Conservation (phyloP, 2,329 filamentous ascomycete genomes). For the Coniochaeta sp. region DNA sequence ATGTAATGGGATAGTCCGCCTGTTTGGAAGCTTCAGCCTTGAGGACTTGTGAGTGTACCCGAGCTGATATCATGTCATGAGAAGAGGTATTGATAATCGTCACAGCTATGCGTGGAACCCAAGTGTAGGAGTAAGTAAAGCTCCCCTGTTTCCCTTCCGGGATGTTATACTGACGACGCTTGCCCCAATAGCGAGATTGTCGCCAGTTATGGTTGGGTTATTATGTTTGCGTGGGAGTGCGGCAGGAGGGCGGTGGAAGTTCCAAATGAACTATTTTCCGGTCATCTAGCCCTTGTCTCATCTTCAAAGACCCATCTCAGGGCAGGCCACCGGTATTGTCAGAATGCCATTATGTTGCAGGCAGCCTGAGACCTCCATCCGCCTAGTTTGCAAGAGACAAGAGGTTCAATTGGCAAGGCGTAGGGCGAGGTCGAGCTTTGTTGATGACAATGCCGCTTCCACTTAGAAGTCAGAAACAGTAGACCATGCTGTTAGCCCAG, state of each 20-base stretch:
- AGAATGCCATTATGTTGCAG: too few relatives aligned
- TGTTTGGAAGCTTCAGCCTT: background rate
- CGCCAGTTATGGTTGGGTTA: background rate
- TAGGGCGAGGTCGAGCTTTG: too few relatives aligned
- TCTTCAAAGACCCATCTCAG: too few relatives aligned
- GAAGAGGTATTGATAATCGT: background rate
- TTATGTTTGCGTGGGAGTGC: background rate
- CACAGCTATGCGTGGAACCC: background rate
- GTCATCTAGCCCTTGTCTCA: too few relatives aligned
- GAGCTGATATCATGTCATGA: background rate
- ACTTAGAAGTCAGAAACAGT: too few relatives aligned
- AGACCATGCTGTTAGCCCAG: too few relatives aligned
- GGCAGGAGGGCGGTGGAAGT: background rate
- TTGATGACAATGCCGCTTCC: too few relatives aligned
- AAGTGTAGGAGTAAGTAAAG: background rate
- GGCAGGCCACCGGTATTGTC: too few relatives aligned
- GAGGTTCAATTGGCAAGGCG: too few relatives aligned
- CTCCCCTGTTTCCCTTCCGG: background rate
- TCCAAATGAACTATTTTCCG: too few relatives aligned
- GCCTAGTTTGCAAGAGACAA: too few relatives aligned
- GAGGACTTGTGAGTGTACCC: background rate
- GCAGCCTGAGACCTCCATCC: too few relatives aligned
- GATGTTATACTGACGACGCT: background rate
- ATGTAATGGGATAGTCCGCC: background rate
- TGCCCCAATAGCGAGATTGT: background rate